Conservation (phyloP, 2,329 filamentous ascomycete species). For the Paramyrothecium roridum region DNA sequence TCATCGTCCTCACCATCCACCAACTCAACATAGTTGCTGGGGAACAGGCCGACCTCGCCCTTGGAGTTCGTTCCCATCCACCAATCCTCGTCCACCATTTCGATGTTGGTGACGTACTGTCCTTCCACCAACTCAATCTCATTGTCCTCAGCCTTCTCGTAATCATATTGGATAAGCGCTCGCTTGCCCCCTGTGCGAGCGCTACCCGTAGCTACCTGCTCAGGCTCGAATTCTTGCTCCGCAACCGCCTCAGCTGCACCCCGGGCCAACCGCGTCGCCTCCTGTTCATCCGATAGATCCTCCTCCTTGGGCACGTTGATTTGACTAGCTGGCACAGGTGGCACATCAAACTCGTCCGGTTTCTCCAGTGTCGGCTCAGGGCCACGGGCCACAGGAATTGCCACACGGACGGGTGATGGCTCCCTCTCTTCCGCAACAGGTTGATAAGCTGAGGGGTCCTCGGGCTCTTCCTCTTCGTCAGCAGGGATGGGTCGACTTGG, state of each 20-base stretch:
- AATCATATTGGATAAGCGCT: slow-evolving; percentile 87
- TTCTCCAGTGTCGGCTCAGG: slow-evolving; percentile 52
- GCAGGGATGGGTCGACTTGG: slow-evolving; percentile 56
- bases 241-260: slow-evolving; percentile 56
- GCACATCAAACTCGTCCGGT: slow-evolving; percentile 43
- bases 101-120: slow-evolving; percentile 84
- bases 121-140: slow-evolving; percentile 90
- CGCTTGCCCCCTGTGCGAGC: slow-evolving; percentile 58
- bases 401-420: slow-evolving; percentile 77
- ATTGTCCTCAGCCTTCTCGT: slow-evolving; percentile 96
- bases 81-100: slow-evolving; percentile 98
- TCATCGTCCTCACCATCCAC: slow-evolving; percentile 67
- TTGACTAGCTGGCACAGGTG: slow-evolving; percentile 61
- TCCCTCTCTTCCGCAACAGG: slow-evolving; percentile 42
- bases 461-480: slow-evolving; percentile 54
- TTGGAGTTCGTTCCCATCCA: slow-evolving; percentile 90
- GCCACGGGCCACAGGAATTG: slow-evolving; percentile 75
- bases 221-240: slow-evolving; percentile 29
- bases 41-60: slow-evolving; percentile 88
- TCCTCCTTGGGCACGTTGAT: slow-evolving; percentile 63
- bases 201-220: slow-evolving; percentile 28
- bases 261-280: slow-evolving; percentile 56
- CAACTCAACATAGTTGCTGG: slow-evolving; percentile 94
- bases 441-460: slow-evolving; percentile 41
- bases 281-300: slow-evolving; percentile 62